Evolutionary conservation across 257 asterid species (phyloP), one percentile per base, ranked within the genome.

Genomic region (Primulina huaijiensis): DNA sequence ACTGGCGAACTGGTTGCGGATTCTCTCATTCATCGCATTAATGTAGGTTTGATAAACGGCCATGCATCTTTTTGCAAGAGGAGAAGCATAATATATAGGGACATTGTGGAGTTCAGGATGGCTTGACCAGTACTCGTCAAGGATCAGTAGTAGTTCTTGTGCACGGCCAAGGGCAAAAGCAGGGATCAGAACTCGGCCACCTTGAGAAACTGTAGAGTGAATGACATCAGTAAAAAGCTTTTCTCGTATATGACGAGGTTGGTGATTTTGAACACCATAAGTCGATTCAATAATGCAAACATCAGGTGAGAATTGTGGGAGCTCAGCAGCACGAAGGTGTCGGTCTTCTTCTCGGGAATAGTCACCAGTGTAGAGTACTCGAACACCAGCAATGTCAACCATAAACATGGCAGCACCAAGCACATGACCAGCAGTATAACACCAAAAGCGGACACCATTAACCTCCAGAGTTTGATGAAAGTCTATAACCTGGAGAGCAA

Each of bases 321-420:
- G 87, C 83, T 94, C 99, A 35, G 99, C 99, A 19, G 97, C 99
- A 14, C 93, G 93, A 60, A 94, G 97, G 77, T 94, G 99, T 14
- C 99, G 85, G 76, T 94, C 99, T 77, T 91, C 97, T 78, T 94
- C 99, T 8, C 97, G 90, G 16, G 97, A 94, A 74, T 91, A 94
- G 82, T 94, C 99, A 64, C 99, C 97, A 4, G 99, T 94, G 72
- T 94, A 94, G 74, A 94, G 99, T 68, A 94, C 92, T 38, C 96
- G 92, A 7, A 91, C 96, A 46, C 97, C 97, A 65, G 99, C 99
- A 81, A 94, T 94, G 77, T 92, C 97, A 16, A 94, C 99, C 99
- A 91, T 89, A 77, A 94, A 94, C 99, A 94, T 94, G 78, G 99
- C 97, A 68, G 99, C 99, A 74, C 99, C 99, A 68, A 94, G 99